Base-by-base conservation (phyloP, 192 early-diverging fungal species). In the Mortierella alpina region DNA sequence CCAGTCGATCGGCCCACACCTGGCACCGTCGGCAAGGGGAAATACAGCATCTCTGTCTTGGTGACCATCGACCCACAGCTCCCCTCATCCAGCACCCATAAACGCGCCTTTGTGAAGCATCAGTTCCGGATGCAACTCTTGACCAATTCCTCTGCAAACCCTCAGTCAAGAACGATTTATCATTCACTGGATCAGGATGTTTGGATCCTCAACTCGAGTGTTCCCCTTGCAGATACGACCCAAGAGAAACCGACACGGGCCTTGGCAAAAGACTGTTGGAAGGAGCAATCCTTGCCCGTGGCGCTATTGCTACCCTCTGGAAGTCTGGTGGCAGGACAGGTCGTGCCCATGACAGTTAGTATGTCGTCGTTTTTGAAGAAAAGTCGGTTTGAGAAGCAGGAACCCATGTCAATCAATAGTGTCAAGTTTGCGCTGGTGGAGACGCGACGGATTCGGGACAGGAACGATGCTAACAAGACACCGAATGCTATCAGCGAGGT, bases 201-300 rank as follows among this genome's bases (percentile, higher is more conserved):
- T 10, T 72, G 59, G 59, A 46, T 72, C 17, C 17, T 72, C 51
- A 72, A 72, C 22, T 72, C 70, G 18, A 39, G 8, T 23, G 5
- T 40, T 48, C 41, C 60, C 6, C 13, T 15, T 14, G n/a, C 17
- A 18, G 40, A n/a, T 10, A 17, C 44, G 5, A 42, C 18, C 9
- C 18, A 58, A 7, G 20, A 58, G 22, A 41, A 20, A 20, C 11
- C 46, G 45, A 68, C n/a, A 0, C 62, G 48, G 2, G 9, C 58
- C 12, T 17, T 46, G 13, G 23, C 2, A 3, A 18, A 58, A 7
- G 55, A 23, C n/a, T 17, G 7, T 11, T 64, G 64, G 52, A 66
- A 54, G 44, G 51, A 51, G 0, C 22, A 17, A 14, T n/a, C 68
- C 1, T 51, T 60, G 31, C 57, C 68, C 0, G 31, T 70, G 8